phyloP scores from a whole-genome alignment of 495 filamentous ascomycete species.

The Aspergillus nidulans region DNA sequence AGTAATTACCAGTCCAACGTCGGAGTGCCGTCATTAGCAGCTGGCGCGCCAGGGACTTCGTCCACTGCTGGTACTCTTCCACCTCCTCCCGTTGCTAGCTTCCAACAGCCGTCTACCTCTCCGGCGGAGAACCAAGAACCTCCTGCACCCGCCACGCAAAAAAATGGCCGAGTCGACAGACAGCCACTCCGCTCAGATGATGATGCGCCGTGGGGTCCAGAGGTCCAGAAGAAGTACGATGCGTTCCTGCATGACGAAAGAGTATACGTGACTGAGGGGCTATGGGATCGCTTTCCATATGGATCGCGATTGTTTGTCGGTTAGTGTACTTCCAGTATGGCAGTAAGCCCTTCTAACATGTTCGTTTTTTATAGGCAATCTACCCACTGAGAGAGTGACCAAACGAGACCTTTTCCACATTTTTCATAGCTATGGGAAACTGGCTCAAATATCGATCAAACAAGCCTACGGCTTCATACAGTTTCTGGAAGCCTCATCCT shows the following conservation, averaged over 20 bases:
- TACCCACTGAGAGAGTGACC: slow-evolving; percentile 87
- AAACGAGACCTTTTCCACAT: slow-evolving; percentile 90
- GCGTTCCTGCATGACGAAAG: slow-evolving; percentile 76
- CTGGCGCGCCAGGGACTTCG: slow-evolving; percentile 50
- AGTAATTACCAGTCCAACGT: slow-evolving; percentile 44
- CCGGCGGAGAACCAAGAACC: slow-evolving; percentile 36
- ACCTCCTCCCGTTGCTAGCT: slow-evolving; percentile 55
- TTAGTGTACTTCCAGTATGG: slow-evolving; percentile 40
- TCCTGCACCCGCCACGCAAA: slow-evolving; percentile 21
- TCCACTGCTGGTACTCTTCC: slow-evolving; percentile 53
- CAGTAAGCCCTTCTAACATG: slow-evolving; percentile 13
- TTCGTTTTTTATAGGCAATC: slow-evolving; percentile 61
- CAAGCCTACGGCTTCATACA: slow-evolving; percentile 97
- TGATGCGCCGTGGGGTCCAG: slow-evolving; percentile 51
- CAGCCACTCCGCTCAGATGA: slow-evolving; percentile 34
- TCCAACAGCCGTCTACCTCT: slow-evolving; percentile 40
- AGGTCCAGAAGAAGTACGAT: slow-evolving; percentile 72
- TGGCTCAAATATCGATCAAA: slow-evolving; percentile 95
- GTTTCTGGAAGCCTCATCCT: slow-evolving; percentile 72
- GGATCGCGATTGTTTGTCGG: slow-evolving; percentile 89
- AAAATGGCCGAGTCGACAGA: slow-evolving; percentile 30
- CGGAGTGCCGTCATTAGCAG: slow-evolving; percentile 39
- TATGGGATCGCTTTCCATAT: slow-evolving; percentile 89
- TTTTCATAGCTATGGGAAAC: slow-evolving; percentile 78
- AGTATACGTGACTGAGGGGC: slow-evolving; percentile 76